phyloP scores from a whole-genome alignment of 306 rosid genomes.

The Prunus fruticosa region DNA sequence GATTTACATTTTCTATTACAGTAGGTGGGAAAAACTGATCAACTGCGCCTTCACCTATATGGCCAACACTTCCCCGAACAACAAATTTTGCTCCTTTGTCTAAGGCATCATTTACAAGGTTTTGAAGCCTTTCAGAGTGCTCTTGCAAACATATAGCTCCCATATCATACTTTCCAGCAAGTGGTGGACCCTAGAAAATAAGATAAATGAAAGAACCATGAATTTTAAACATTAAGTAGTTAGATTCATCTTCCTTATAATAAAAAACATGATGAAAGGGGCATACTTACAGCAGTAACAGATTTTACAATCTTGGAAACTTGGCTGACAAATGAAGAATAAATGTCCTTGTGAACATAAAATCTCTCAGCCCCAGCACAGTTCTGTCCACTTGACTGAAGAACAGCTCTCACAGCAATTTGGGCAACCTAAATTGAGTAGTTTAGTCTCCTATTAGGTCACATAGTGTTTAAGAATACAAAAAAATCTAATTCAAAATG shows the following conservation, averaged over 20 bases:
- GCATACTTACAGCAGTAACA: slow-evolving; percentile 72
- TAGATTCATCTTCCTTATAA: slow-evolving; percentile 8
- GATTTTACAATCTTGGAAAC: slow-evolving; percentile 77
- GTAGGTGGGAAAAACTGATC: slow-evolving; percentile 92
- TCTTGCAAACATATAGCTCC: slow-evolving; percentile 93
- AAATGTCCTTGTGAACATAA: slow-evolving; percentile 76
- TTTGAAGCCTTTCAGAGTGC: slow-evolving; percentile 91
- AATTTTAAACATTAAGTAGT: background rate
- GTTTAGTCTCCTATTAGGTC: slow-evolving; percentile 22
- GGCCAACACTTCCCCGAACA: slow-evolving; percentile 90
- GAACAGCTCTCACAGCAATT: slow-evolving; percentile 88
- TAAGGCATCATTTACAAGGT: slow-evolving; percentile 78
- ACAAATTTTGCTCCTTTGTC: slow-evolving; percentile 86
- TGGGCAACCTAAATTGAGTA: slow-evolving; percentile 68
- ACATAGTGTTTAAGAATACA: background rate
- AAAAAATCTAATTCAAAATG: background rate
- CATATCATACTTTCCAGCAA: slow-evolving; percentile 83
- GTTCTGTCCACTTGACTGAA: slow-evolving; percentile 96
- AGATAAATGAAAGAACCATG: slow-evolving; percentile 15
- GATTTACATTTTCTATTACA: slow-evolving; percentile 80
- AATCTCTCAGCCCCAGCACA: slow-evolving; percentile 98
- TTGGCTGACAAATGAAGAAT: slow-evolving; percentile 70
- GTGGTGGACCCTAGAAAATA: slow-evolving; percentile 83
- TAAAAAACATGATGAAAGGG: slow-evolving; percentile 3
- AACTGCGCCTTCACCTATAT: slow-evolving; percentile 84